Base-by-base conservation (phyloP, 345 rosid genomes). In the Tarenaya hassleriana region DNA sequence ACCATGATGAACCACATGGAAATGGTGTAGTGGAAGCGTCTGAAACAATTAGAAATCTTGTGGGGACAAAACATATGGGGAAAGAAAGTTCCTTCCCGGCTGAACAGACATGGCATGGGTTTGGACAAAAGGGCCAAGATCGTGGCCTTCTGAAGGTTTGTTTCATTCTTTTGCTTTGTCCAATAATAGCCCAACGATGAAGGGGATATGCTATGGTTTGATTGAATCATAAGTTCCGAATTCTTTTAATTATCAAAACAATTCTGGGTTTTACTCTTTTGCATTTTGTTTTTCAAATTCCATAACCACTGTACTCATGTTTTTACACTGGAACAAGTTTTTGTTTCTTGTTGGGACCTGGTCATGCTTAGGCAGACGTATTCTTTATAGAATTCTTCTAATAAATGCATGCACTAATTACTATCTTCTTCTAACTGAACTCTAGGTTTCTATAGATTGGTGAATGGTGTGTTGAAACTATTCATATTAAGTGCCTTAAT, bases 71-170 rank as follows among this genome's bases (percentile, higher is more conserved):
- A 50, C 75, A 67, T 57, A 79, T 69, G 59, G 79, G 72, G 46
- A 79, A 63, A 61, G 81, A 73, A 56, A 63, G 48, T 76, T 62
- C 71, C 38, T 40, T 38, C 52, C 71, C 47, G 37, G 14, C 43
- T 18, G 81, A 75, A 54, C 74, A 60, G 62, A 66, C 32, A 66
- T 58, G 82, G 38, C 76, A 74, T 68, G 84, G 81, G 50, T 75
- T 77, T 74, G 67, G 68, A 66, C 53, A 73, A 50, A 77, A 58
- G 66, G 63, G 70, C 33, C 59, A 65, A 58, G 54, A 52, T 69
- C 83, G 69, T 52, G 85, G 80, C 62, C 43, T 67, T 48, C 83
- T 68, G 57, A 94, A 80, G 95, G 97, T 92, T 56, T 68, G 62
- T n/a, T 8, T 52, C 17, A 1, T 59, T 27, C 14, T 32, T 45